Conservation (phyloP, 2,329 filamentous ascomycete species). For the Trichophyton mentagrophytes region DNA sequence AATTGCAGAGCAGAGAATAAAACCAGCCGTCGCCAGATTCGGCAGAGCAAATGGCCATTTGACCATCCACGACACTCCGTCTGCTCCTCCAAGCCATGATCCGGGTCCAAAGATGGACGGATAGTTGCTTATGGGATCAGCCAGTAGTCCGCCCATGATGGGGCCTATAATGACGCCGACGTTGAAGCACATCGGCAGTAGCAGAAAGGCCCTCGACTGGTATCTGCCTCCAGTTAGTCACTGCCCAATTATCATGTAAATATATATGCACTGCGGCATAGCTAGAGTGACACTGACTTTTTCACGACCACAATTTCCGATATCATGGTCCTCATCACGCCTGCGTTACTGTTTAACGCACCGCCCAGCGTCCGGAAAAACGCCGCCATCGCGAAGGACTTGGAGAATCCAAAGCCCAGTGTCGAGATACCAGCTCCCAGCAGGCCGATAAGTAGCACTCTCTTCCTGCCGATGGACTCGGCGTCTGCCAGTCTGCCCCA, state of each 20-base stretch:
- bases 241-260: neutral
- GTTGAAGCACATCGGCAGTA: conserved; percentile 58
- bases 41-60: conserved; percentile 57
- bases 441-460: conserved; percentile 64
- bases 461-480: conserved; percentile 57
- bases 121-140: conserved; percentile 51
- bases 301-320: conserved; percentile 59
- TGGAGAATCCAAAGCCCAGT: conserved; percentile 56
- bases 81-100: conserved; percentile 42
- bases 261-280: neutral
- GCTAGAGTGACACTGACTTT: conserved; percentile 34
- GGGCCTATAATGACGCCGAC: conserved; percentile 49
- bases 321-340: conserved; percentile 63
- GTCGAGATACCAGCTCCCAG: conserved; percentile 54
- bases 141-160: conserved; percentile 51
- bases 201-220: conserved; percentile 43
- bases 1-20: conserved; percentile 44
- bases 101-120: conserved; percentile 50
- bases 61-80: conserved; percentile 51
- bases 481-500: conserved; percentile 65
- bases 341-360: conserved; percentile 58
- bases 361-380: conserved; percentile 56
- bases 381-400: conserved; percentile 49
- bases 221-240: conserved; percentile 24
- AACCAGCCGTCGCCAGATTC: conserved; percentile 51